A percentile compares a stretch with the other conserved stretches of the same genome.
Evolutionary conservation across 345 rosid genomes (phyloP).

Genomic region (Arabis hirsuta): DNA sequence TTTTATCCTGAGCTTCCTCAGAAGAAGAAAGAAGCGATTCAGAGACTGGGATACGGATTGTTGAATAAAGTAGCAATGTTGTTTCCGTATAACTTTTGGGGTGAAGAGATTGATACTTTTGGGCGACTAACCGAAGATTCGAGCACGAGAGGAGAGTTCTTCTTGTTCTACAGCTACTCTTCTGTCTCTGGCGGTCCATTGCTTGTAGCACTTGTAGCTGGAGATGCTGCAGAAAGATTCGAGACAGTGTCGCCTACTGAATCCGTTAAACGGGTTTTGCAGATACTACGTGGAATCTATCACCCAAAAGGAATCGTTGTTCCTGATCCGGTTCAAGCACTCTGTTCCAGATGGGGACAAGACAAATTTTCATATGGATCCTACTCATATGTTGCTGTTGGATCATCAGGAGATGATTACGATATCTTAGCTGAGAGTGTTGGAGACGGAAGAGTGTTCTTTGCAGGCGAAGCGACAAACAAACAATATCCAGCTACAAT

Average conservation of each 20-base stretch:
- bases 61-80: conserved; percentile 89
- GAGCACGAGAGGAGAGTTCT: conserved; percentile 83
- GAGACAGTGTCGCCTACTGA: conserved; percentile 85
- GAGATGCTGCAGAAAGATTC: conserved; percentile 83
- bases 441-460: conserved; percentile 94
- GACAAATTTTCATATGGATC: conserved; percentile 84
- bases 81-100: conserved; percentile 92
- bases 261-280: conserved; percentile 73
- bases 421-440: conserved; percentile 90
- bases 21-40: conserved; percentile 78
- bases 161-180: conserved; percentile 88
- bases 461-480: conserved; percentile 97
- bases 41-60: conserved; percentile 83
- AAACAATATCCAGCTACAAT: conserved; percentile 96
- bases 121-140: conserved; percentile 88
- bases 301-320: conserved; percentile 92
- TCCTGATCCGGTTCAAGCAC: conserved; percentile 92
- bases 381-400: conserved; percentile 86
- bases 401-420: conserved; percentile 97
- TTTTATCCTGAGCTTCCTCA: conserved; percentile 88
- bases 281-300: conserved; percentile 77
- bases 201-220: conserved; percentile 92
- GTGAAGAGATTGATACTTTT: conserved; percentile 87
- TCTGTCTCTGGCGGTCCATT: conserved; percentile 94
- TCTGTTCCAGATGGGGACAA: conserved; percentile 94